Conservation (phyloP, 306 rosid genomes). For the Begonia masoniana region DNA sequence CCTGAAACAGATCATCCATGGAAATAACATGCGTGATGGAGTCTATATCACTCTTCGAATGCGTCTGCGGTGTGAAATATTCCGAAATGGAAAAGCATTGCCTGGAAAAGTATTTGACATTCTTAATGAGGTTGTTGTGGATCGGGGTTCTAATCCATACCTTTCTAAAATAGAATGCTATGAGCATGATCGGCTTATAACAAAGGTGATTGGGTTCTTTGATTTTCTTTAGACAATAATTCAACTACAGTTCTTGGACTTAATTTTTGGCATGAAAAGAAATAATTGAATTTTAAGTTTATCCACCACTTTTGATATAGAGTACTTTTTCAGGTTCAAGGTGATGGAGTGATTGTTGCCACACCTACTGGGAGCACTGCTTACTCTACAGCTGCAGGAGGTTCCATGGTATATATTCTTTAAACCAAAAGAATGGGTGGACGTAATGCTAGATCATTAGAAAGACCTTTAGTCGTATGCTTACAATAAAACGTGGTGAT, state of each 20-base stretch:
- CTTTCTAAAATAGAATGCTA: conserved; percentile 95
- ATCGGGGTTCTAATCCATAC: conserved; percentile 98
- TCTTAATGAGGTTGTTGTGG: conserved; percentile 81
- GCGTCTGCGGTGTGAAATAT: conserved; percentile 92
- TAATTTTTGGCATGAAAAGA: neutral
- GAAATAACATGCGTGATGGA: conserved; percentile 69
- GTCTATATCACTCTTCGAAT: conserved; percentile 94
- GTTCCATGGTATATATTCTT: conserved; percentile 71
- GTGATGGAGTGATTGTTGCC: conserved; percentile 95
- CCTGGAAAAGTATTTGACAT: conserved; percentile 91
- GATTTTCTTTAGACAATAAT: neutral
- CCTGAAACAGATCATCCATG: conserved; percentile 72
- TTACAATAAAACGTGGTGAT: no score
- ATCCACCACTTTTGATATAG: neutral
- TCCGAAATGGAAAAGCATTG: conserved; percentile 76
- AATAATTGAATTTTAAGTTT: neutral
- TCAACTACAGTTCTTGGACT: neutral
- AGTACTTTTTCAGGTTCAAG: conserved; percentile 66
- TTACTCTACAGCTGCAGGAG: conserved; percentile 98
- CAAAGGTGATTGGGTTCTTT: conserved; percentile 44
- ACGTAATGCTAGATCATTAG: no score
- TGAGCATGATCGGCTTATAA: conserved; percentile 86
- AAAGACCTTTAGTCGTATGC: no score
- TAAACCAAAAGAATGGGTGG: neutral
- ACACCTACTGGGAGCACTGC: conserved; percentile 99